These are phyloP conservation scores for Aspergillus ochraceoroseus DNA, from an alignment of 2,329 filamentous ascomycete genomes.

Conservation along the genomic window DNA sequence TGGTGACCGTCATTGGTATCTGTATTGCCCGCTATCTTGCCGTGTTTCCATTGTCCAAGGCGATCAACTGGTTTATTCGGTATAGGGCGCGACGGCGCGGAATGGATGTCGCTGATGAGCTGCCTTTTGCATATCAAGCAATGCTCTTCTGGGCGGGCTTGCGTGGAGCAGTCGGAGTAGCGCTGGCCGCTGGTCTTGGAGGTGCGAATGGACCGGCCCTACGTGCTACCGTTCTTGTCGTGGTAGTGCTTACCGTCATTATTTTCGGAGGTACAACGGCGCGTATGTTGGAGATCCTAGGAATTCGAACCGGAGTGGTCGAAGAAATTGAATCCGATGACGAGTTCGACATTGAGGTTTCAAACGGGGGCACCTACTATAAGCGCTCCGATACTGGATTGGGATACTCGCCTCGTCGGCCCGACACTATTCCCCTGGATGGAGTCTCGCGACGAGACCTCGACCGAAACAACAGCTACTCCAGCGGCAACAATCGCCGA, in stretches of 20 bases:
- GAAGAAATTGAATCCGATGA: slow-evolving; percentile 97
- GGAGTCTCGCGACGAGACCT: slow-evolving; percentile 41
- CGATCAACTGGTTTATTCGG: slow-evolving; percentile 88
- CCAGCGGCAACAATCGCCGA: slow-evolving; percentile 53
- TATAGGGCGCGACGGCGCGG: slow-evolving; percentile 76
- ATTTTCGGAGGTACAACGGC: slow-evolving; percentile 97
- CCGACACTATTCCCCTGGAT: slow-evolving; percentile 55
- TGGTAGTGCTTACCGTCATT: slow-evolving; percentile 95
- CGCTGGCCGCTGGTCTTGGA: slow-evolving; percentile 79
- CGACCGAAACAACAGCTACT: slow-evolving; percentile 46
- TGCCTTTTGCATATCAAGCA: slow-evolving; percentile 93
- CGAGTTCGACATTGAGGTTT: slow-evolving; percentile 90
- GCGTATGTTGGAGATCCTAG: slow-evolving; percentile 93
- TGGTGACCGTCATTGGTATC: slow-evolving; percentile 85
- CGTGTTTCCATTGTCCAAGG: slow-evolving; percentile 83
- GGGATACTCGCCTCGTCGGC: slow-evolving; percentile 66
- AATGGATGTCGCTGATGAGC: slow-evolving; percentile 72
- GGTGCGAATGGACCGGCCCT: slow-evolving; percentile 78
- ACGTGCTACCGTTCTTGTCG: slow-evolving; percentile 91
- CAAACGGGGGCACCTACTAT: slow-evolving; percentile 67
- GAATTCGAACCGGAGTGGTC: slow-evolving; percentile 92
- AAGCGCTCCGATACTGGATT: slow-evolving; percentile 73
- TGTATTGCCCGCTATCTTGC: slow-evolving; percentile 89
- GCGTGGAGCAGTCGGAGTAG: slow-evolving; percentile 91
- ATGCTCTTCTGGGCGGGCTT: slow-evolving; percentile 99